Evolutionary conservation across 2,329 filamentous ascomycete species (phyloP).

Genomic region (Pseudogymnoascus sp.): DNA sequence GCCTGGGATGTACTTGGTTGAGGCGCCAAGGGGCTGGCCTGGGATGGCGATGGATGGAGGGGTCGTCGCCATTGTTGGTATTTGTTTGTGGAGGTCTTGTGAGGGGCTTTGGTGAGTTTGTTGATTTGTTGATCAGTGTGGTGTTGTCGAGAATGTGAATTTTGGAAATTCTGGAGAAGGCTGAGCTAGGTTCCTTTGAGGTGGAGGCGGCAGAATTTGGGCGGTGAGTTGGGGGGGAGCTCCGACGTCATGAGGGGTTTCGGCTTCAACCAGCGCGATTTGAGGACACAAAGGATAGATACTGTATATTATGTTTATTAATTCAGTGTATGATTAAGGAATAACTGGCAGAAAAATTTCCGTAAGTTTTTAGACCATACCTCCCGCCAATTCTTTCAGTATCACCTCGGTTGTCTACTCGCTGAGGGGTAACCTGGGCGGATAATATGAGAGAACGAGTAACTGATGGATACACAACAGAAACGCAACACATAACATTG

Average conservation of each 20-base stretch:
- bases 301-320: background rate
- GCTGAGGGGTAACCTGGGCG: background rate
- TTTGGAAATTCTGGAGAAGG: constrained; percentile 9
- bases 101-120: constrained; percentile 2
- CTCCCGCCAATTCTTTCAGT: background rate
- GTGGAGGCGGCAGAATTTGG: background rate
- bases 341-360: background rate
- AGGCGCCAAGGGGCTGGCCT: constrained; percentile 68
- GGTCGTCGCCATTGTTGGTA: constrained; percentile 20
- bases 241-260: constrained; percentile 3
- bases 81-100: background rate
- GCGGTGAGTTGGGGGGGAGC: constrained; percentile 1
- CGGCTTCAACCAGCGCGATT: background rate
- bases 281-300: background rate
- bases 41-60: constrained; percentile 55
- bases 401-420: background rate
- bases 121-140: constrained; percentile 3
- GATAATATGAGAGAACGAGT: constrained; percentile 1
- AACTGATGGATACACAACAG: background rate
- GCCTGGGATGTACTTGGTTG: constrained; percentile 60
- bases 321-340: background rate
- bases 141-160: constrained; percentile 1
- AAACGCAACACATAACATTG: background rate
- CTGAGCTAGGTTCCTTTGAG: constrained; percentile 2
- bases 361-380: background rate